phyloP scores from a whole-genome alignment of 148 eudicot genomes.

The Pharnaceum exiguum region DNA sequence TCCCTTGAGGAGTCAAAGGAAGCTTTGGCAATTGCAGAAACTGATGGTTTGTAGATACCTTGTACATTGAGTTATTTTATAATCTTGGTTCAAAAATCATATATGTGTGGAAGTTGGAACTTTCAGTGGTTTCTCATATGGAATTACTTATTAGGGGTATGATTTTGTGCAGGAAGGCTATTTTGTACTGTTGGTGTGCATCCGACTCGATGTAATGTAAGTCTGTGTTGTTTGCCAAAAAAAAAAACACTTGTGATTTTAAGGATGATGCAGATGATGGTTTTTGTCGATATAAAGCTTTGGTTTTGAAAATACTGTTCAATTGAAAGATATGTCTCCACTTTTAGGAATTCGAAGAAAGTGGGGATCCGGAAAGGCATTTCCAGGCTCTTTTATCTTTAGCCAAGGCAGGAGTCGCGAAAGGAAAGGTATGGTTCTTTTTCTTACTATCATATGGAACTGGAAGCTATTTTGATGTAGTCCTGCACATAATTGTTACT shows the following conservation, averaged over 20 bases:
- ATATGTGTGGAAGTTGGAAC: neutral
- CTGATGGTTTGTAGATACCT: constrained; percentile 58
- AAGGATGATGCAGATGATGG: too few relatives aligned
- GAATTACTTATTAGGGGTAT: constrained; percentile 1
- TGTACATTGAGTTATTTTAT: neutral
- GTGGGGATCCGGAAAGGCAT: constrained; percentile 92
- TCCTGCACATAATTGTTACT: neutral
- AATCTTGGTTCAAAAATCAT: neutral
- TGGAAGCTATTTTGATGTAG: neutral
- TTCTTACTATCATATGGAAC: neutral
- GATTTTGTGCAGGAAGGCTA: constrained; percentile 64
- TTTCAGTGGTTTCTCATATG: neutral
- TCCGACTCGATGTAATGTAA: constrained; percentile 93
- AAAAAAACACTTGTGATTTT: neutral
- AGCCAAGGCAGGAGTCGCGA: constrained; percentile 81
- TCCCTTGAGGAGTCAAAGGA: constrained; percentile 91
- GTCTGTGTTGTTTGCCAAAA: constrained; percentile 7
- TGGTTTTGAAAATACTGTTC: too few relatives aligned
- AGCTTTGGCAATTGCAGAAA: constrained; percentile 95
- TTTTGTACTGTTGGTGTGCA: constrained; percentile 99
- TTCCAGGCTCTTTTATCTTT: constrained; percentile 72
- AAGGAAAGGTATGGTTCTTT: constrained; percentile 86
- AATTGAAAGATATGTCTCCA: neutral
- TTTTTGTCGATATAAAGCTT: too few relatives aligned
- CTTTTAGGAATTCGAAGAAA: constrained; percentile 83